Percentiles rank a stretch among this genome's conserved stretches.
Evolutionary conservation across 371 early-diverging fungal species (phyloP).

Genomic region (Rhizopus arrhizus): DNA sequence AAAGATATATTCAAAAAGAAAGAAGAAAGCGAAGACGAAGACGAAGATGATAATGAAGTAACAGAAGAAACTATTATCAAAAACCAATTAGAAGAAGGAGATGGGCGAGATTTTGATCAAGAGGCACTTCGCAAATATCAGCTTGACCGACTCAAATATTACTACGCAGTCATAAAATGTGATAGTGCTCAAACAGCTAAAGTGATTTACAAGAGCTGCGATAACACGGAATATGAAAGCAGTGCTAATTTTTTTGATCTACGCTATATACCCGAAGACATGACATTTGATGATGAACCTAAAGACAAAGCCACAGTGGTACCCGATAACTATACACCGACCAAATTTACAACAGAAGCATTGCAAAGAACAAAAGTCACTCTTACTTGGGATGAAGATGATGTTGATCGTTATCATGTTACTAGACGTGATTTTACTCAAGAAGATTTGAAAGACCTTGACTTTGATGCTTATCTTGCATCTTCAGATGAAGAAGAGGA

Average conservation of each 20-base stretch:
- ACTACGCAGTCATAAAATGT: constrained; percentile 94
- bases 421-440: constrained; percentile 84
- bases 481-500: constrained; percentile 72
- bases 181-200: constrained; percentile 85
- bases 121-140: constrained; percentile 91
- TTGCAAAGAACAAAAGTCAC: constrained; percentile 92
- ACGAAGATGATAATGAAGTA: constrained; percentile 54
- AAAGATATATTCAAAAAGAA: constrained; percentile 64
- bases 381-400: constrained; percentile 97
- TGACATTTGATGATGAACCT: constrained; percentile 79
- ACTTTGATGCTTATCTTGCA: constrained; percentile 90
- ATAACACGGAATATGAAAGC: constrained; percentile 93
- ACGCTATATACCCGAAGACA: constrained; percentile 94
- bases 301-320: constrained; percentile 71
- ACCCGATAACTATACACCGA: constrained; percentile 81
- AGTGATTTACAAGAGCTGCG: constrained; percentile 82
- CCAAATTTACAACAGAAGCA: constrained; percentile 82
- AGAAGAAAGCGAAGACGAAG: constrained; percentile 39
- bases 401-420: constrained; percentile 78
- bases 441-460: constrained; percentile 87
- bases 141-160: constrained; percentile 89
- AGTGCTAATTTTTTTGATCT: constrained; percentile 95
- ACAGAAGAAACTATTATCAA: constrained; percentile 53
- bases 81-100: constrained; percentile 60
- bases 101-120: constrained; percentile 80